These are phyloP conservation scores for Kingdonia uniflora DNA, from an alignment of 164 flowering plant genomes.

Conservation along the genomic window DNA sequence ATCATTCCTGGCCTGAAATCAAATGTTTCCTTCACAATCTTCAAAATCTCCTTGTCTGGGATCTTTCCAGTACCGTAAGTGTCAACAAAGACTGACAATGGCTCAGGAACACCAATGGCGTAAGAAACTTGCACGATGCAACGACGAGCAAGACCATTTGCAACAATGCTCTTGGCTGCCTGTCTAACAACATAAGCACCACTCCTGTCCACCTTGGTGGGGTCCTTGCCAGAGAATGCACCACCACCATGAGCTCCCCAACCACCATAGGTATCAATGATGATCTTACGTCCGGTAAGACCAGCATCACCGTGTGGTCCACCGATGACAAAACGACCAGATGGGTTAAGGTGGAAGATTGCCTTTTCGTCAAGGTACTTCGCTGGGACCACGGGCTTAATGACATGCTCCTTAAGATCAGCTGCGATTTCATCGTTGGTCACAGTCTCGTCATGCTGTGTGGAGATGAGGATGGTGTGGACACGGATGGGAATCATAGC, in stretches of 20 bases:
- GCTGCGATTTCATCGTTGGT: slow-evolving; percentile 74
- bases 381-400: slow-evolving; percentile 62
- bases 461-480: slow-evolving; percentile 73
- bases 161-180: slow-evolving; percentile 76
- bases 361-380: slow-evolving; percentile 74
- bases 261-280: slow-evolving; percentile 72
- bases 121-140: slow-evolving; percentile 73
- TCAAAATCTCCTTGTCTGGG: slow-evolving; percentile 63
- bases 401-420: slow-evolving; percentile 70
- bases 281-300: slow-evolving; percentile 73
- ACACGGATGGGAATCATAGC: slow-evolving; percentile 78
- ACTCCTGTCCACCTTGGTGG: slow-evolving; percentile 74
- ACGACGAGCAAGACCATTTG: slow-evolving; percentile 61
- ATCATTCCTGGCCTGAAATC: slow-evolving; percentile 88
- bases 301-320: slow-evolving; percentile 87
- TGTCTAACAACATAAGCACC: slow-evolving; percentile 77
- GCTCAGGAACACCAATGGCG: slow-evolving; percentile 79
- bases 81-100: slow-evolving; percentile 65
- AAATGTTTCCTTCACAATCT: slow-evolving; percentile 67
- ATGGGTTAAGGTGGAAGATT: slow-evolving; percentile 79
- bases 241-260: slow-evolving; percentile 89
- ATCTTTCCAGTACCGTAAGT: slow-evolving; percentile 57
- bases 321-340: slow-evolving; percentile 74
- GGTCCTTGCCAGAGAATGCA: slow-evolving; percentile 78
- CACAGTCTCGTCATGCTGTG: slow-evolving; percentile 78